Evolutionary conservation across 306 rosid genomes (phyloP), one percentile per base, ranked within the genome.

Genomic region (Senna siamea): DNA sequence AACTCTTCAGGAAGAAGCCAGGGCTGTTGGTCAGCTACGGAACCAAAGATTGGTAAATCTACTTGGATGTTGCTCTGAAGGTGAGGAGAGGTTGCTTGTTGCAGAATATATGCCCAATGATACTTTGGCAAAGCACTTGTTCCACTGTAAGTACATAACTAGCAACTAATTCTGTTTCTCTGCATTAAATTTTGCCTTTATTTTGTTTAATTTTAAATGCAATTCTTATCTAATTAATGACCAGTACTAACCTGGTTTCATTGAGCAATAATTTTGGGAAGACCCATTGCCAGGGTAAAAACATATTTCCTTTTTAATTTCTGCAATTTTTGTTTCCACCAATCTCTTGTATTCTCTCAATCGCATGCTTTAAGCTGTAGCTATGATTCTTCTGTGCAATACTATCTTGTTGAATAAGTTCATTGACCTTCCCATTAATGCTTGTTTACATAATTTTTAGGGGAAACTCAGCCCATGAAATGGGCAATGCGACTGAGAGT

Each of bases 401-500:
- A 15, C 8, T 62, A 63, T 73, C 58, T 59, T 73, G 64, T 37
- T 55, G 47, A 44, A 43, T 55, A 26, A 26, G 32, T 63, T 43
- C 26, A 51, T 19, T 59, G 64, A 63, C 48, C 58, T 38, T 34
- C 60, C 62, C 56, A n/a, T 71, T 58, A 47, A 82, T 38, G 56
- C 38, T 52, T 76, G 14, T 68, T 78, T 55, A 61, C 78, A 48
- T 78, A 66, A 64, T 76, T 56, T 34, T 80, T 66, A 93, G 98
- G 98, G 98, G 98, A 94, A 76, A 72, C 85, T 58, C 95, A 89
- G 79, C 98, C 98, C 12, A 89, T 94, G 96, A 88, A 86, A 74
- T 94, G 97, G 96, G 85, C 96, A 23, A 94, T 91, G 93, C 91
- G 98, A 78, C 85, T 94, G 57, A 87, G 98, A 73, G 98, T 91